phyloP scores from a whole-genome alignment of 257 asterid genomes.

The Handroanthus guayacan region DNA sequence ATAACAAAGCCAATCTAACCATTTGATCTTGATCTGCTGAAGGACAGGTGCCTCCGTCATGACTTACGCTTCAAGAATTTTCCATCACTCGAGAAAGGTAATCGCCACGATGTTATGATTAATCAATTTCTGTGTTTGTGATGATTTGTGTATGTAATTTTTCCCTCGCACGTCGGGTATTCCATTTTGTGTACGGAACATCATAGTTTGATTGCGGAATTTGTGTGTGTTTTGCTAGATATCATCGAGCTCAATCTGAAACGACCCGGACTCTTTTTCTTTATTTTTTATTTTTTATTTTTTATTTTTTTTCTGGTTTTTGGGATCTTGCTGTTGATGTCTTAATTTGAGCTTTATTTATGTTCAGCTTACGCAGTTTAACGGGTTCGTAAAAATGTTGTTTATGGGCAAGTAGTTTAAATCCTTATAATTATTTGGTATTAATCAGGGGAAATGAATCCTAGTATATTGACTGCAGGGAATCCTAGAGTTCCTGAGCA shows the following conservation, averaged over 20 bases:
- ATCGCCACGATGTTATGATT: neutral
- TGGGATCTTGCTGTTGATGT: neutral
- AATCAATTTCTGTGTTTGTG: neutral
- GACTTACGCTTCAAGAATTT: slow-evolving; percentile 55
- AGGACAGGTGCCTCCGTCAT: slow-evolving; percentile 38
- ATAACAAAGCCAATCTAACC: neutral
- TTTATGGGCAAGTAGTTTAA: neutral
- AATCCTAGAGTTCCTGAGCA: neutral
- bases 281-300: no score
- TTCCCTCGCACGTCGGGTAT: neutral
- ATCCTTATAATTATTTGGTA: neutral
- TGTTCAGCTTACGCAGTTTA: neutral
- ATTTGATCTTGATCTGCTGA: slow-evolving; percentile 24
- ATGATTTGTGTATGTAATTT: neutral
- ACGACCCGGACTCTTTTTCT: neutral
- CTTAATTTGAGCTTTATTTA: neutral
- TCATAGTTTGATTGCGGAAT: neutral
- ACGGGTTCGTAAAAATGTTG: neutral
- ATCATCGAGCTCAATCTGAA: slow-evolving; percentile 11
- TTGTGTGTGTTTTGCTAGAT: neutral
- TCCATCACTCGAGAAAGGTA: slow-evolving; percentile 65
- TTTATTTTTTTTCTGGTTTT: neutral
- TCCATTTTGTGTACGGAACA: neutral
- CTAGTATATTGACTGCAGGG: neutral
- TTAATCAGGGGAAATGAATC: neutral